Evolutionary conservation across 148 eudicot genomes (phyloP), one percentile per base, ranked within the genome.

Genomic region (Rhododendron molle): DNA sequence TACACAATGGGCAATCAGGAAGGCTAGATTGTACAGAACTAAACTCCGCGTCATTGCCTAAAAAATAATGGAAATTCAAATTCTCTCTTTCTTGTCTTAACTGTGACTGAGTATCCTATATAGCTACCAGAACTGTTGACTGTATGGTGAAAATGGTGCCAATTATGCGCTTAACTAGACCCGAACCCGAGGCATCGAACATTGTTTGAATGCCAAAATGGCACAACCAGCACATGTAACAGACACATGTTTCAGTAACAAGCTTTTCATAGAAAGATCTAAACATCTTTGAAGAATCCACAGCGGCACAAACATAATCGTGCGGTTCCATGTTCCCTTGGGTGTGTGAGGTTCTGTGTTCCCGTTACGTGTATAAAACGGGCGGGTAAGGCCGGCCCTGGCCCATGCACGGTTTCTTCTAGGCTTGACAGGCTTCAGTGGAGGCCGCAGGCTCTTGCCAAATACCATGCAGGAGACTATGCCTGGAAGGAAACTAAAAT

Each of bases 61-160:
- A 43, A 56, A 54, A 18, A 54, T 81, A 54, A 81, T 49, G 83
- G 18, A 81, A 36, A 81, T 81, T 54, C 16, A 65, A 81, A 81
- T 14, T 80, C 62, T 54, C 26, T 30, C 3, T 32, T 56, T 54
- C 46, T 54, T 32, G 10, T 54, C 83, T 81, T 56, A 12, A 11
- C 26, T 58, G 72, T 38, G 72, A 43, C 83, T 56, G 18, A 36
- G 62, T 80, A 18, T 32, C 83, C n/a, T 16, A 80, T 52, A 7
- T n/a, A 32, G 34, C 67, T 52, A 80, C 43, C 67, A 16, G 65
- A 46, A 78, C 1, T 49, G 1, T 47, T 18, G 54, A 46, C 16
- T 30, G 23, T 52, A 50, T 30, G 36, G 36, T 30, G 74, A 69
- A 69, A 69, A 13, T 69, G 74, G 36, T 28, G 74, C 74, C 32